A percentile compares a stretch with the other conserved stretches of the same genome.
phyloP scores from a whole-genome alignment of 2,329 filamentous ascomycete genomes.

The Trichophyton schoenleinii region DNA sequence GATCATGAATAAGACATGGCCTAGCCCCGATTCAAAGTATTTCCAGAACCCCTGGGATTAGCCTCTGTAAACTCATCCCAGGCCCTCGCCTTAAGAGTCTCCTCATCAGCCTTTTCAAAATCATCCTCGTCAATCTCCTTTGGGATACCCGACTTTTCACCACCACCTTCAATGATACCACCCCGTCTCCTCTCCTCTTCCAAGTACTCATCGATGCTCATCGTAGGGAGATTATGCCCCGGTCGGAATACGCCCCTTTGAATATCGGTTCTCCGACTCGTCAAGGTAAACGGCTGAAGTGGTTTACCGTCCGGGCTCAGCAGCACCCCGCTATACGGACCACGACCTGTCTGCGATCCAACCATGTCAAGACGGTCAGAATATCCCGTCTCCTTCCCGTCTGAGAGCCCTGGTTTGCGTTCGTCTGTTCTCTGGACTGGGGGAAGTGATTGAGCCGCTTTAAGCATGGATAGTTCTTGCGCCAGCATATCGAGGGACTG shows the following conservation, averaged over 20 bases:
- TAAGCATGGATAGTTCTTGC: constrained; percentile 71
- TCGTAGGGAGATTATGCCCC: constrained; percentile 87
- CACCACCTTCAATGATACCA: constrained; percentile 82
- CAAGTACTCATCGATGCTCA: constrained; percentile 95
- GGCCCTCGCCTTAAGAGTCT: constrained; percentile 81
- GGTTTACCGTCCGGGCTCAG: constrained; percentile 71
- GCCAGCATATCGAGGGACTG: constrained; percentile 77
- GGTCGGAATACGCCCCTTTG: constrained; percentile 73
- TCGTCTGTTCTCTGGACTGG: constrained; percentile 29
- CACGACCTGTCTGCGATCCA: constrained; percentile 34
- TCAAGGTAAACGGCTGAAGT: constrained; percentile 77
- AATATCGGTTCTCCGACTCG: constrained; percentile 63
- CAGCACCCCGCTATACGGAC: constrained; percentile 53
- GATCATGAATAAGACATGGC: neutral
- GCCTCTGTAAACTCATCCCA: constrained; percentile 94
- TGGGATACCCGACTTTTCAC: constrained; percentile 55
- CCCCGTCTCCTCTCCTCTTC: constrained; percentile 78
- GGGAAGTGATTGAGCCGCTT: constrained; percentile 47
- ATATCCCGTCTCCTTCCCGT: constrained; percentile 41
- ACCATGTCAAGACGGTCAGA: constrained; percentile 63
- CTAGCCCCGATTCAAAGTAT: constrained; percentile 38
- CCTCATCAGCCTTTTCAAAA: constrained; percentile 70
- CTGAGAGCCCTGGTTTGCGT: constrained; percentile 33
- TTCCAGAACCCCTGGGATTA: constrained; percentile 57
- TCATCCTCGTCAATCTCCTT: constrained; percentile 81